Percentiles rank a stretch among this genome's conserved stretches.
Conservation (phyloP, 2,329 filamentous ascomycete genomes). For the Hypomyces rosellus region DNA sequence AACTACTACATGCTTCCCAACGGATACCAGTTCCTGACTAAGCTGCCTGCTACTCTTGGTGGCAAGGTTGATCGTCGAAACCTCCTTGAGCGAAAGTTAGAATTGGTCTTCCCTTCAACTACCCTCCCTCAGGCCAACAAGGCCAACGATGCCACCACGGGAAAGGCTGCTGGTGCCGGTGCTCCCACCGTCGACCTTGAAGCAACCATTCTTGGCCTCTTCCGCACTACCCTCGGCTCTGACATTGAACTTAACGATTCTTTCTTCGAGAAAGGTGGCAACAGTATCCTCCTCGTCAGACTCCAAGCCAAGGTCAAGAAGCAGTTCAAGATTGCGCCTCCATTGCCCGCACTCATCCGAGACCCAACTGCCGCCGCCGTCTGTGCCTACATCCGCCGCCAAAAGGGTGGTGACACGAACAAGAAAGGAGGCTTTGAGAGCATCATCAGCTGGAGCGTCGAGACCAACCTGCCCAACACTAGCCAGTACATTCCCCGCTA, state of each 20-base stretch:
- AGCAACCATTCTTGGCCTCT: constrained; percentile 15
- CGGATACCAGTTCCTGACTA: constrained; percentile 17
- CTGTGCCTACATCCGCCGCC: constrained; percentile 15
- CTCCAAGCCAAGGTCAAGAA: constrained; percentile 21
- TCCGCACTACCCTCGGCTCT: constrained; percentile 15
- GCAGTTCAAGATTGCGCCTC: constrained; percentile 20
- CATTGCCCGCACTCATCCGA: constrained; percentile 18
- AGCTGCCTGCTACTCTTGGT: constrained; percentile 17
- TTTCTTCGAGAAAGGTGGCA: constrained; percentile 21
- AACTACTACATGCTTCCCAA: constrained; percentile 23
- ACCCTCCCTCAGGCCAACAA: background rate
- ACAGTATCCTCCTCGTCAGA: constrained; percentile 20
- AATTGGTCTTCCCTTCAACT: constrained; percentile 15
- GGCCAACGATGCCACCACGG: background rate
- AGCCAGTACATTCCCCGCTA: constrained; percentile 19
- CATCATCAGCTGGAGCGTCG: constrained; percentile 18
- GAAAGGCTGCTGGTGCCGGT: background rate
- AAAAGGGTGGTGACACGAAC: constrained; percentile 14
- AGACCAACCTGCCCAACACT: constrained; percentile 20
- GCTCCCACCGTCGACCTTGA: constrained; percentile 11
- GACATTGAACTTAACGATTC: constrained; percentile 15
- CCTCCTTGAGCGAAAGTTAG: constrained; percentile 13
- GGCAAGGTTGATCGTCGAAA: constrained; percentile 19
- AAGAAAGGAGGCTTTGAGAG: constrained; percentile 16
- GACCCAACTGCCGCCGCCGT: constrained; percentile 19